phyloP scores from a whole-genome alignment of 1,284 basidiomycete species.

The Coniophora puteana region DNA sequence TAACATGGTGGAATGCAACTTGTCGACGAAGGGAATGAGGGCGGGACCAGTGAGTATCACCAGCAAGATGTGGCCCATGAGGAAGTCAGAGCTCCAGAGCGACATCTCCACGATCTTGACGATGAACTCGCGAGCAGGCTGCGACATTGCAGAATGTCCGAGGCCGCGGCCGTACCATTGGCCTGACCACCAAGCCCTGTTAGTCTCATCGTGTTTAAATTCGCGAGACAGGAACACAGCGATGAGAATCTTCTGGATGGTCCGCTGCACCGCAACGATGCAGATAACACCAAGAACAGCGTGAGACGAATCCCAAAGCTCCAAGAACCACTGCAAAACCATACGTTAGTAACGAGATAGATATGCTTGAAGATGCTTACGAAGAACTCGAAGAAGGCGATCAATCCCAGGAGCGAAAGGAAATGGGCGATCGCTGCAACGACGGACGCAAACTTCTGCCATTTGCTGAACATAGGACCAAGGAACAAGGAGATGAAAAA shows the following conservation, averaged over 20 bases:
- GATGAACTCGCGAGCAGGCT: slow-evolving; percentile 92
- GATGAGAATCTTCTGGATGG: slow-evolving; percentile 91
- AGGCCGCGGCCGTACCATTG: slow-evolving; percentile 94
- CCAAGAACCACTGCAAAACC: slow-evolving; percentile 85
- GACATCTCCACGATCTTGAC: slow-evolving; percentile 98
- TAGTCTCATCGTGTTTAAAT: slow-evolving; percentile 96
- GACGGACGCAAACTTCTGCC: slow-evolving; percentile 82
- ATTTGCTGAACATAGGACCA: slow-evolving; percentile 87
- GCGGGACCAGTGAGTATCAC: slow-evolving; percentile 83
- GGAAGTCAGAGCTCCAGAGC: slow-evolving; percentile 89
- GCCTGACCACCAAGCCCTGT: slow-evolving; percentile 98
- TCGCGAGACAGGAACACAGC: slow-evolving; percentile 91
- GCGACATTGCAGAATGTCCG: slow-evolving; percentile 85
- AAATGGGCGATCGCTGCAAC: slow-evolving; percentile 91
- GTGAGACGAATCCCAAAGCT: slow-evolving; percentile 94
- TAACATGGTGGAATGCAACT: slow-evolving; percentile 87
- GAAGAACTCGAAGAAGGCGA: slow-evolving; percentile 94
- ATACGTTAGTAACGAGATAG: slow-evolving; percentile 13
- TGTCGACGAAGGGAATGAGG: slow-evolving; percentile 85
- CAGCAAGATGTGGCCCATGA: slow-evolving; percentile 79
- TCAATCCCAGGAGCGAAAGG: slow-evolving; percentile 72
- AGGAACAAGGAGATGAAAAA: slow-evolving; percentile 93
- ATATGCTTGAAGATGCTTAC: slow-evolving; percentile 40
- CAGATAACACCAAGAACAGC: slow-evolving; percentile 87
- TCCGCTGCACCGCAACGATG: slow-evolving; percentile 85